Base-by-base conservation (phyloP, 306 rosid genomes). In the Echinosophora koreensis region DNA sequence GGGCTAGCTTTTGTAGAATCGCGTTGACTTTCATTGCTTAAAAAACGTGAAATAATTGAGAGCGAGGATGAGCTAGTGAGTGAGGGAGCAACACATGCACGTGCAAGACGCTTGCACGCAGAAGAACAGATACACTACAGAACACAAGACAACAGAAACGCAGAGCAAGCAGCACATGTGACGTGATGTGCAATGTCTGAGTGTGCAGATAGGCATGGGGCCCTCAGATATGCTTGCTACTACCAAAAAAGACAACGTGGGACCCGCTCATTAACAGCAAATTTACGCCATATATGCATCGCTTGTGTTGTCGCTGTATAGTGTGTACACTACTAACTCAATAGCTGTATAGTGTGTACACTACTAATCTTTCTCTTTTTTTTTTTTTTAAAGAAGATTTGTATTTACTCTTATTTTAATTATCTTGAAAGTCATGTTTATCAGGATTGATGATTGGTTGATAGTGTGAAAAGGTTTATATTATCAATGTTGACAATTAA, bases 81-180 rank as follows among this genome's bases (percentile, higher is more conserved):
- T 1, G 18, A 4, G 58, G 27, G 80, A 42, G 17, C 17, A 71
- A 46, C 63, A 15, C 7, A 12, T 68, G 78, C 88, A 81, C 84
- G 86, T 87, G 90, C 67, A 55, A 27, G 49, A 79, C 3, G 22
- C 52, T 61, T 60, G 72, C 35, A 76, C 63, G 58, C 12, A 56
- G 73, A 69, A 68, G 57, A 74, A 50, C 12, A 39, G 52, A 44
- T 11, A 46, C 16, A 39, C 1, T 22, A 22, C 22, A 22, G 22
- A 22, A 22, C 22, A 22, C 22, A 22, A 22, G 1, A 22, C 22
- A 22, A 78, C 79, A 76, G 66, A 55, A n/a, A 14, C 2, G 8
- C 5, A 47, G 67, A 46, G 69, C 30, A n/a, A 79, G 77, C 72
- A 28, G 84, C 86, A 79, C 90, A 81, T 87, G 92, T 68, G 88